Evolutionary conservation across 148 eudicot species (phyloP), one percentile per base, ranked within the genome.

Genomic region (Vaccinium myrtillus): DNA sequence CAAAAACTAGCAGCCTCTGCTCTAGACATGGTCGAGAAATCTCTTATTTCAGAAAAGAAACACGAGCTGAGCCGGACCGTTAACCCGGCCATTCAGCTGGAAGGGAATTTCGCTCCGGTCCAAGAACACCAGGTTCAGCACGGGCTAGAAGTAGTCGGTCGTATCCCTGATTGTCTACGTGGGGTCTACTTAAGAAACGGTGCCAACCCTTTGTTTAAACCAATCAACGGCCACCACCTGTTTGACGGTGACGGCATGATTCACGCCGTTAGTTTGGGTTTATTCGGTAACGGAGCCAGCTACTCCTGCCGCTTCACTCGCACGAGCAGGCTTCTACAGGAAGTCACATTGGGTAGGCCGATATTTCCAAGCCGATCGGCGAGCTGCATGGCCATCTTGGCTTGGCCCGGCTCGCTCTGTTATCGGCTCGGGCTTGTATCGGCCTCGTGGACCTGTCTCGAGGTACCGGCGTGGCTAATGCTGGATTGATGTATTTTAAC

Each of bases 181-280:
- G 95, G 95, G 0, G 87, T 90, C 8, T 91, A 93, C 78, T 67
- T 93, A 8, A 78, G 95, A 79, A 93, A 93, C 25, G 95, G 95
- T 4, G 93, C 91, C 2, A 93, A 93, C 87, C 95, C 95, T 0
- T 43, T 88, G 80, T 81, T 87, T 71, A 11, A 65, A 3, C 92
- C 92, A 32, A 54, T 63, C 58, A 84, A 84, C 53, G 92, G 90
- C 30, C 92, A 92, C 87, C 95, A 92, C 80, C 49, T 91, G 19
- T 92, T 92, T 13, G 95, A 92, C 83, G 95, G 93, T 0, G 95
- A 93, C 76, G 92, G 95, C 18, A 91, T 93, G 93, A 87, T 93
- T 65, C 93, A 93, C 84, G 85, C 93, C 79, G 92, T 93, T n/a
- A 87, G 51, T 3, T 65, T 93, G 3, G 87, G 85, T 0, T 65